Evolutionary conservation across 106 monocot genomes (phyloP), one percentile per base, ranked within the genome.

Genomic region (Agapanthus africanus): DNA sequence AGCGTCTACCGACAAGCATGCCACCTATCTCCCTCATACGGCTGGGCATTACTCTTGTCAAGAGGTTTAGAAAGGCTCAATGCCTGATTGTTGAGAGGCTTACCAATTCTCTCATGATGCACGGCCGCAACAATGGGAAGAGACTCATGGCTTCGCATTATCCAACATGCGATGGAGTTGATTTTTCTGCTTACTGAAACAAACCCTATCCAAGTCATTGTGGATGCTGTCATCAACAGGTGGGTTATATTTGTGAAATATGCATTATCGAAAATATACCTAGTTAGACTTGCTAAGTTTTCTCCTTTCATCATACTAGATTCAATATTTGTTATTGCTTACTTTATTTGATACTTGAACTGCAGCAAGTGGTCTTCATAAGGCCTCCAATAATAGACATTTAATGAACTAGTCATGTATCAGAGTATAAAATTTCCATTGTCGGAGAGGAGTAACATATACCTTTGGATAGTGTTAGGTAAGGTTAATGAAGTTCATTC

Each of bases 81-180:
- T 85, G 85, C 26, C 85, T 81, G 0, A 85, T 81, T 54, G 68
- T 85, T 30, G 85, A 81, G 67, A 79, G 85, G 26, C 32, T 86
- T 65, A 86, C 85, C 16, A 86, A 86, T 41, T 86, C 85, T 39
- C 39, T 86, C 22, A 86, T 86, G 85, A 86, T 86, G 85, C 85
- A 86, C 41, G 85, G 81, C 0, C 72, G 85, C 6, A 86, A 86
- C 77, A 85, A 85, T 69, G 85, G 85, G 25, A 85, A 85, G 63
- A 80, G 65, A 34, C 73, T 73, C 6, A 73, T 44, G 65, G 73
- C 73, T 22, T 51, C 73, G 37, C 22, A 84, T 79, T 42, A 57
- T 85, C 31, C 77, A 78, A 44, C 80, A 85, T 69, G 62, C 81
- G 6, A 85, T 85, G 85, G 85, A 86, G 65, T 72, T 86, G 62